Base-by-base conservation (phyloP, 352 stramenopile species). In the Bremia lactucae region DNA sequence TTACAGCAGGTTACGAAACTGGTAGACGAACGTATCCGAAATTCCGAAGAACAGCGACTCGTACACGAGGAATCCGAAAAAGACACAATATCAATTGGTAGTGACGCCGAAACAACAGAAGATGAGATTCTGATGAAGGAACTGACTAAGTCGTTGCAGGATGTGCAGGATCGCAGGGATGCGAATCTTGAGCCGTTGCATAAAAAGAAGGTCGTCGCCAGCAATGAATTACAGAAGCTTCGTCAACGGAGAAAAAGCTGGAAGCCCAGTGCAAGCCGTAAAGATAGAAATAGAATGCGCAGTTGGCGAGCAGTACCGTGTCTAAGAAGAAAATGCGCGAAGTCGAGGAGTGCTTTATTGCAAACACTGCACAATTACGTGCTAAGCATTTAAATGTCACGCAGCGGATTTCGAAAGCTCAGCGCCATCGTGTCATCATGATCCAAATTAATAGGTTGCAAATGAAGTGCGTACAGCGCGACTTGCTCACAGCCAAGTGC, bases 261-360 rank as follows among this genome's bases (percentile, higher is more conserved):
- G 71, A 86, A 35, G 70, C 55, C 3, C 72, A 83, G 36, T 91
- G 2, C 59, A 55, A 2, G 52, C 55, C 15, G 52, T 87, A 8
- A 68, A 76, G 19, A 46, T 36, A 10, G 48, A 84, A 25, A 72
- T 88, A 13, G 50, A 80, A n/a, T 50, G 59, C 5, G 55, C 53
- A 6, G 23, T 64, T 19, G 37, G 42, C 6, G 42, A 61, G n/a
- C 57, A 84, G 13, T 35, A 70, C 6, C 48, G 61, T 39, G 24
- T 82, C 9, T 51, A 80, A 6, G 62, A 74, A 1, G 40, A 80
- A n/a, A 15, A 66, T 81, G 20, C 38, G 45, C 2, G 45, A 37
- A 3, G 62, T 87, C 6, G 68, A 85, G 47, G 52, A 63, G 25
- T 64, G 59, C 15, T 85, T 77, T 31, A 53, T 67, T 3, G 45